These are phyloP conservation scores for Neofusicoccum sp. DNA, from an alignment of 2,329 filamentous ascomycete species.

Conservation along the genomic window DNA sequence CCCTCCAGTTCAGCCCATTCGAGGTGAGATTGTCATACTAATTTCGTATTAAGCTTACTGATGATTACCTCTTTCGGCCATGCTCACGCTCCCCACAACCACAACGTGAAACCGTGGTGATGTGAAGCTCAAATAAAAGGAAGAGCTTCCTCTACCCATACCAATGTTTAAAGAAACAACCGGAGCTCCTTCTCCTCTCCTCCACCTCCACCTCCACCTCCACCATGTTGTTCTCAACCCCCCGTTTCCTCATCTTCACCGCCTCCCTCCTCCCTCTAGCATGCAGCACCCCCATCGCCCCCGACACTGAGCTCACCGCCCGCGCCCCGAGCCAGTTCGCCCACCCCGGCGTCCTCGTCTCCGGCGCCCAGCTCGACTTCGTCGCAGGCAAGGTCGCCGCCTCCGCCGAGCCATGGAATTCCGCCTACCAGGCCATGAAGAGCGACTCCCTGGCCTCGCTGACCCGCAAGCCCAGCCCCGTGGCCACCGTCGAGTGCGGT, in stretches of 20 bases:
- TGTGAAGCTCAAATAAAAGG: neutral
- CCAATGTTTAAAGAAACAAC: neutral
- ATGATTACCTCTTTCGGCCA: neutral
- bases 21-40: neutral
- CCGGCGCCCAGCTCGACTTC: neutral
- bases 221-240: neutral
- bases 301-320: neutral
- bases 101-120: neutral
- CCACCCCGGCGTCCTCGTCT: neutral
- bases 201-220: neutral
- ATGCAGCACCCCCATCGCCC: neutral
- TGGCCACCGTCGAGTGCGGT: neutral
- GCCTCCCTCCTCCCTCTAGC: conserved; percentile 30
- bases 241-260: conserved; percentile 34
- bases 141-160: neutral
- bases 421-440: neutral
- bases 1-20: neutral
- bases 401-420: neutral
- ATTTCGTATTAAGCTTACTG: neutral
- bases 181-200: neutral
- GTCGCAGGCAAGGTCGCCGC: neutral
- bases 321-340: neutral
- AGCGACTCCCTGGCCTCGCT: neutral
- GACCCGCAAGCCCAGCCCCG: neutral
- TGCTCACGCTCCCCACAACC: neutral